Percentiles rank a stretch among this genome's conserved stretches.
phyloP scores from a whole-genome alignment of 345 rosid species.

The Eucalyptus lansdowneana region DNA sequence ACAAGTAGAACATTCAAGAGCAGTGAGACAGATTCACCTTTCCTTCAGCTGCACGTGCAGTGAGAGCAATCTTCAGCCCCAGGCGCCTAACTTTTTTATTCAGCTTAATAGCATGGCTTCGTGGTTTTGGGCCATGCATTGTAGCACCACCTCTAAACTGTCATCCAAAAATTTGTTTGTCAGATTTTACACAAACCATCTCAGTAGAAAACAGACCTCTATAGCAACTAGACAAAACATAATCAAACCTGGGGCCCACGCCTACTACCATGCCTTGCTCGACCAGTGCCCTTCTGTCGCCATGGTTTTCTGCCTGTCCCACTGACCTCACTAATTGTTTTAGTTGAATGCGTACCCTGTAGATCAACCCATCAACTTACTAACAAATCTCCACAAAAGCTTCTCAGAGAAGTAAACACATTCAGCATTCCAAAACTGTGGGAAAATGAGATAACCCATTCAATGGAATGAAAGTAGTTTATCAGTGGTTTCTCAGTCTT shows the following conservation, averaged over 20 bases:
- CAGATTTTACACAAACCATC: neutral
- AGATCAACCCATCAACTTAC: neutral
- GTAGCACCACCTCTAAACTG: conserved; percentile 88
- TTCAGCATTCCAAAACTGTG: neutral
- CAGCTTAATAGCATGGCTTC: conserved; percentile 85
- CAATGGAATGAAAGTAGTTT: neutral
- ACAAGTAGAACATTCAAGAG: neutral
- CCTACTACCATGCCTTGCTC: conserved; percentile 81
- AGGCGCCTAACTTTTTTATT: conserved; percentile 88
- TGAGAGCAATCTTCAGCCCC: conserved; percentile 82
- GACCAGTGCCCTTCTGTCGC: conserved; percentile 81
- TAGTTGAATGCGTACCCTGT: conserved; percentile 94
- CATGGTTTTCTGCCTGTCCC: conserved; percentile 95
- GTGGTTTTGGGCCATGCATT: conserved; percentile 93
- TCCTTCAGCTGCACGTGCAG: conserved; percentile 96
- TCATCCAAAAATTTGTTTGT: neutral
- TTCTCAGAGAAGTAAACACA: neutral
- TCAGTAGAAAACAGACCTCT: neutral
- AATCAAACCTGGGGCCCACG: conserved; percentile 79
- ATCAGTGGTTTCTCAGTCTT: neutral
- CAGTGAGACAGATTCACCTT: conserved; percentile 28
- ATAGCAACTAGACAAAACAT: neutral
- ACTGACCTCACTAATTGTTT: conserved; percentile 88
- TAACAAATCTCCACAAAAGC: neutral
- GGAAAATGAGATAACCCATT: neutral